Evolutionary conservation across 129 eudicot genomes (phyloP), one percentile per base, ranked within the genome.

Genomic region (Artemisia argyi): DNA sequence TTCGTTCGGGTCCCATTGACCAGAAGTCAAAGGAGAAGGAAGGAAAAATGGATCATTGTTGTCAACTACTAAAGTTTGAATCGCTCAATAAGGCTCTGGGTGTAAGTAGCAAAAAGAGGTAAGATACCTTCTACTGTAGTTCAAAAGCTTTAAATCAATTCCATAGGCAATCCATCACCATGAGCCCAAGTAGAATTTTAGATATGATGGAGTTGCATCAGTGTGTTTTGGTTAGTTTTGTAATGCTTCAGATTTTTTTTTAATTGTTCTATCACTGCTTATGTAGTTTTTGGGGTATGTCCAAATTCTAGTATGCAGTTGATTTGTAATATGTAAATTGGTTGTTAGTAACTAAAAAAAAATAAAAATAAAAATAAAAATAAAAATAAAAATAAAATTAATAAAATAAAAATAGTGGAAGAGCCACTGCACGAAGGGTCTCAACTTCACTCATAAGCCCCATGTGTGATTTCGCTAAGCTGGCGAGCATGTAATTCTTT

Each of bases 91-190:
- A 89, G 81, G 61, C 62, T 75, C 42, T 32, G 7, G 6, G 42
- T 32, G 42, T 32, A 0, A 3, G 66, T 73, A 53, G 28, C 47
- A 24, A 85, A 78, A 59, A 86, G 89, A n/a, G 89, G 80, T 52
- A 86, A 76, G 22, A 83, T 65, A 30, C 68, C 65, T 35, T 65
- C 73, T 4, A 75, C 79, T 0, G 81, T 77, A 19, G 32, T 22
- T n/a, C 86, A 81, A 28, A 66, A 59, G 73, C 77, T 84, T 32
- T 82, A 79, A 13, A 86, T 89, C 78, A 86, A 53, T n/a, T 86
- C 91, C 14, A 64, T 61, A 13, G 89, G 87, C 68, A 88, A 72
- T 49, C 96, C 87, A 75, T 89, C 89, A 10, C 91, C 91, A 15
- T 89, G 73, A 6, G 96, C 82, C 91, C 96, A 89, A 69, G 24